Percentiles rank a stretch among this genome's conserved stretches.
Conservation (phyloP, 495 filamentous ascomycete genomes). For the Jackrogersella multiformis region DNA sequence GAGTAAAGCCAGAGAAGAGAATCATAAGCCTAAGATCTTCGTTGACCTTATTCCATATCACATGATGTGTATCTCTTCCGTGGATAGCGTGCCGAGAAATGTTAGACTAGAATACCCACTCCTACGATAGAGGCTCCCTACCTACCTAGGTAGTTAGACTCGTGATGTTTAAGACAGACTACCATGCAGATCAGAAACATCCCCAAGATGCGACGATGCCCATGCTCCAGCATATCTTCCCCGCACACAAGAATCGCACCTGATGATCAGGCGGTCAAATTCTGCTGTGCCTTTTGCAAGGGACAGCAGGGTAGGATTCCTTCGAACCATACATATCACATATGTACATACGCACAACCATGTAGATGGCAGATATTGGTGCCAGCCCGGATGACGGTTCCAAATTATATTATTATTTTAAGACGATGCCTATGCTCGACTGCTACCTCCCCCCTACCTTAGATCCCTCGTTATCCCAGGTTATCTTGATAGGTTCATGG, state of each 20-base stretch:
- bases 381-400: background rate
- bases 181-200: background rate
- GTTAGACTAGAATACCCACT: too few relatives aligned
- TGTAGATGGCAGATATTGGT: background rate
- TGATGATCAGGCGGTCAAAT: background rate
- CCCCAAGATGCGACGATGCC: conserved; percentile 28
- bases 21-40: too few relatives aligned
- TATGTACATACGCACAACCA: background rate
- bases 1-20: too few relatives aligned
- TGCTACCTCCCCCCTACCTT: conserved; percentile 15
- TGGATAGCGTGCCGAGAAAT: too few relatives aligned
- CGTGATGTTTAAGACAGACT: background rate
- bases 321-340: background rate
- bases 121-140: too few relatives aligned
- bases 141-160: too few relatives aligned
- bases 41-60: too few relatives aligned
- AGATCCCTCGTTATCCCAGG: conserved; percentile 54
- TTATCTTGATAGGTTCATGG: conserved; percentile 61
- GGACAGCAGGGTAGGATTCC: background rate
- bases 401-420: background rate
- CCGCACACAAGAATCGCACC: background rate
- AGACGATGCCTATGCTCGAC: background rate
- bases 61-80: too few relatives aligned
- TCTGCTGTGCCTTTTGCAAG: background rate
- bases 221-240: background rate